These are phyloP conservation scores for Withania somnifera DNA, from an alignment of 305 asterid genomes.

Conservation along the genomic window DNA sequence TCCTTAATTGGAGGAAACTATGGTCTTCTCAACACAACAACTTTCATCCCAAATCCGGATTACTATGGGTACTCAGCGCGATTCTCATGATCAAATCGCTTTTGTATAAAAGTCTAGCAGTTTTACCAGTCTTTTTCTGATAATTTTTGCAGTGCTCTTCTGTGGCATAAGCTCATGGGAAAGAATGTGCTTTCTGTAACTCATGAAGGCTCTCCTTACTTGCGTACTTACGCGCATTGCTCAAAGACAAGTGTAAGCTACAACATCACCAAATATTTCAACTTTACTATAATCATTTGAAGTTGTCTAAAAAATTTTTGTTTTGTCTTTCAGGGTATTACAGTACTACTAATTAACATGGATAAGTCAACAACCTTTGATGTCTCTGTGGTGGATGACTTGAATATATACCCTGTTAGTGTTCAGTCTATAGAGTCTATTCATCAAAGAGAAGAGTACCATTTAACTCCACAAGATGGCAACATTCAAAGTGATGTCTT, in stretches of 20 bases:
- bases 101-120: not conserved
- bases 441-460: constrained; percentile 53
- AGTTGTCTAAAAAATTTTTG: not conserved
- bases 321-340: constrained; percentile 17
- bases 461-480: constrained; percentile 56
- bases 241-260: constrained; percentile 38
- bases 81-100: not conserved
- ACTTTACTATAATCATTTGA: not conserved
- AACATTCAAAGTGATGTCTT: constrained; percentile 51
- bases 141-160: constrained; percentile 36
- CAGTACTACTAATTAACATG: constrained; percentile 63
- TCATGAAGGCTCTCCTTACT: constrained; percentile 43
- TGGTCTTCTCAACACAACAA: constrained; percentile 53
- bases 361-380: constrained; percentile 50
- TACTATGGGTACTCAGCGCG: constrained; percentile 49
- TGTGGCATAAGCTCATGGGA: constrained; percentile 83
- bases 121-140: not conserved
- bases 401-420: constrained; percentile 3
- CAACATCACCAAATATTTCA: not conserved
- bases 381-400: constrained; percentile 24
- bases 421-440: not conserved
- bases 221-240: constrained; percentile 62
- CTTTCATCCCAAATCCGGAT: constrained; percentile 78
- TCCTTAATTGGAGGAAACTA: constrained; percentile 85
- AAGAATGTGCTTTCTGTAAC: constrained; percentile 37